A percentile compares a stretch with the other conserved stretches of the same genome.
Evolutionary conservation across 805 yeast species (phyloP).

Genomic region (Kodamaea restingae): DNA sequence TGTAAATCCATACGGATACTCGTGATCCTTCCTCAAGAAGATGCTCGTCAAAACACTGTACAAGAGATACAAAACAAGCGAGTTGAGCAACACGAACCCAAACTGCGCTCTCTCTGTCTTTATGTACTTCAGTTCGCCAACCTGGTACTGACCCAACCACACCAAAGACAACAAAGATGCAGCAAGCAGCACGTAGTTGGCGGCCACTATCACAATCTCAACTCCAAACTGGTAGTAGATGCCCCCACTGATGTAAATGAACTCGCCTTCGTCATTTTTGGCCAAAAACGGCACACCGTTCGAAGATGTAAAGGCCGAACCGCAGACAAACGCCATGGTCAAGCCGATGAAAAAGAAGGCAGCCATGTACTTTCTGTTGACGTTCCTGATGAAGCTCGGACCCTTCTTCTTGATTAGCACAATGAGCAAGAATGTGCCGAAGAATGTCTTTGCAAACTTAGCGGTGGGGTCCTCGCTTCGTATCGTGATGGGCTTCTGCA

Average conservation of each 20-base stretch:
- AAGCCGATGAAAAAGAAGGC: constrained; percentile 33
- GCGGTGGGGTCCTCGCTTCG: constrained; percentile 36
- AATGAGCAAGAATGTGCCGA: constrained; percentile 41
- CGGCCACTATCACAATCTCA: constrained; percentile 54
- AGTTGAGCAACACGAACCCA: constrained; percentile 17
- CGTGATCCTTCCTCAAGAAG: constrained; percentile 43
- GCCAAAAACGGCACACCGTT: constrained; percentile 62
- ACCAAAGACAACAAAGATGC: constrained; percentile 38
- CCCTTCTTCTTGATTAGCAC: constrained; percentile 48
- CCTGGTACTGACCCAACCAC: constrained; percentile 29
- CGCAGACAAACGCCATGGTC: constrained; percentile 50
- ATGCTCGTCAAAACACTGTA: constrained; percentile 43
- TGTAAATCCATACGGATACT: constrained; percentile 42
- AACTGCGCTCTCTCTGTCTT: constrained; percentile 15
- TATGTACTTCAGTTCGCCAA: constrained; percentile 17
- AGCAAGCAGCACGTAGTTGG: constrained; percentile 47
- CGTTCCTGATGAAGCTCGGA: constrained; percentile 19
- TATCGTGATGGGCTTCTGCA: constrained; percentile 42
- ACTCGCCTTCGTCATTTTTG: constrained; percentile 43
- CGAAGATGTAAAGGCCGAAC: constrained; percentile 61
- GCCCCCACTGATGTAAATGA: constrained; percentile 63
- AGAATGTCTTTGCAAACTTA: constrained; percentile 45
- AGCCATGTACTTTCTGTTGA: constrained; percentile 22
- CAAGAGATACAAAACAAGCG: constrained; percentile 30
- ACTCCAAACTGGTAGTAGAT: constrained; percentile 65